Evolutionary conservation across 805 yeast species (phyloP), one percentile per base, ranked within the genome.

Genomic region (Scheffersomyces amazonensis): DNA sequence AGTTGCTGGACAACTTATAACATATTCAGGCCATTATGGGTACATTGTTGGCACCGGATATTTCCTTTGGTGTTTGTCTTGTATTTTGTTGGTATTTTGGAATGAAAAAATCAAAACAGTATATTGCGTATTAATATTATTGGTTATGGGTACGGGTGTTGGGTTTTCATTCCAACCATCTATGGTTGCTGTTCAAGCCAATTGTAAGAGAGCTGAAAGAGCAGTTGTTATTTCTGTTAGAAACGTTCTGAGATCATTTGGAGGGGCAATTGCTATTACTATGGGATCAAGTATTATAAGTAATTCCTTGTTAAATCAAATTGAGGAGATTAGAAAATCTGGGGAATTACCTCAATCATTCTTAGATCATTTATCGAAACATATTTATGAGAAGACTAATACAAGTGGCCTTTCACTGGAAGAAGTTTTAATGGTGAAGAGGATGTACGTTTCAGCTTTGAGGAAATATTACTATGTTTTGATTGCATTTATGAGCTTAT

Each of bases 241-340:
- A 50, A 78, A 77, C 45, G 76, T 76, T 19, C 46, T 75, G 32
- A 60, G 84, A 39, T 72, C 80, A 2, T 69, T 80, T 37, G 86
- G 85, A 12, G 81, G 81, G 12, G 71, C 83, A 1, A 59, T 77
- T 25, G 84, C 84, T 0, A 60, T 78, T 23, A 81, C 83, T 1
- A 56, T 73, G 8, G 52, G 63, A 18, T 63, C 73, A 2, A 56
- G 66, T n/a, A 62, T 64, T 17, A 56, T 66, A 16, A 57, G 68
- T 40, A 69, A 66, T 43, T 48, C 64, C 1, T 43, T 67, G 22
- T 35, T 60, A 37, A 46, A 44, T 21, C 49, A 55, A 24, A 47
- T 64, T 17, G 31, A 41, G 4, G 15, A 16, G 10, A 7, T 25
- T 11, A 28, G 23, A 29, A 30, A 24, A 7, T 4, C 17, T 15